phyloP scores from a whole-genome alignment of 768 basidiomycete species.

The Naganishia antarctica region DNA sequence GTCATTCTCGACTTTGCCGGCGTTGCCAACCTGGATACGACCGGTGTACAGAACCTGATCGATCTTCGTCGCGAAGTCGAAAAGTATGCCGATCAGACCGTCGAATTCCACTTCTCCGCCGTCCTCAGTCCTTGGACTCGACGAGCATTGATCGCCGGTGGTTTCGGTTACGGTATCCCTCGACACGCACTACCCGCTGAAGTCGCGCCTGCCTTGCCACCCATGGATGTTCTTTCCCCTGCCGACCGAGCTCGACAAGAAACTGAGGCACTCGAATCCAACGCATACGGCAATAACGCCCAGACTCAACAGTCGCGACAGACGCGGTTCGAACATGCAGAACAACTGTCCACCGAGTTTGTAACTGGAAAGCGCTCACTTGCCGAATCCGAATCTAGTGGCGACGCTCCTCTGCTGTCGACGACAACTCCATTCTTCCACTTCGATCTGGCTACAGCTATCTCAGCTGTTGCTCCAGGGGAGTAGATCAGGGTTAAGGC shows the following conservation, averaged over 20 bases:
- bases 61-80: slow-evolving; percentile 85
- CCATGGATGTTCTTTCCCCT: slow-evolving; percentile 43
- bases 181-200: slow-evolving; percentile 55
- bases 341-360: slow-evolving; percentile 26
- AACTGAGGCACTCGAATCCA: slow-evolving; percentile 31
- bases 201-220: slow-evolving; percentile 70
- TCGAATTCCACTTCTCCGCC: slow-evolving; percentile 87
- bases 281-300: neutral
- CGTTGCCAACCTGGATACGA: slow-evolving; percentile 83
- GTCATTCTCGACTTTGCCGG: slow-evolving; percentile 86
- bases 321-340: slow-evolving; percentile 27
- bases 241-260: slow-evolving; percentile 49
- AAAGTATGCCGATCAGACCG: slow-evolving; percentile 68
- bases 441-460: slow-evolving; percentile 70
- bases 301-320: slow-evolving; percentile 33
- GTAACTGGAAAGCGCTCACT: slow-evolving; percentile 23
- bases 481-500: too few species aligned
- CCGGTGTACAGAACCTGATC: slow-evolving; percentile 81
- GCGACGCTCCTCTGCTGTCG: slow-evolving; percentile 38
- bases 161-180: slow-evolving; percentile 70
- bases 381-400: slow-evolving; percentile 20
- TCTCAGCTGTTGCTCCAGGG: slow-evolving; percentile 57
- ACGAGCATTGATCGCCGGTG: slow-evolving; percentile 69
- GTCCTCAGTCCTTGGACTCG: slow-evolving; percentile 90
- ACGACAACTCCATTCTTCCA: slow-evolving; percentile 63